phyloP scores from a whole-genome alignment of 2,329 filamentous ascomycete genomes.

The Aspergillus sp. region DNA sequence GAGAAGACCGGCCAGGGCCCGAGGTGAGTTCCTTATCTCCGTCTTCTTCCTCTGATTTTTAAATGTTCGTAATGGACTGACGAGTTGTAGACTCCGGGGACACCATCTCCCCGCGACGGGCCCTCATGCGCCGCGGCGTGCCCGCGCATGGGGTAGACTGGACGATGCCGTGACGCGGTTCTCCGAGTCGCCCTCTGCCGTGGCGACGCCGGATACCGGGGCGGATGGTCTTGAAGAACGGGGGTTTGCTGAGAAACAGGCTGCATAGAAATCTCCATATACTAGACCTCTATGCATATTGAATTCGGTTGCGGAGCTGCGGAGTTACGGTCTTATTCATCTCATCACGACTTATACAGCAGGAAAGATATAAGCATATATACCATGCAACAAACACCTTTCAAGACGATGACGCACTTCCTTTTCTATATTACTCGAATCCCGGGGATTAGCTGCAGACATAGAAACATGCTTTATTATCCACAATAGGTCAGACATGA shows the following conservation, averaged over 20 bases:
- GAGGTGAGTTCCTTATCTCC: slow-evolving; percentile 43
- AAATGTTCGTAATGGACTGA: background rate
- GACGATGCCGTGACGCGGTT: slow-evolving; percentile 48
- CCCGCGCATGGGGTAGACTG: slow-evolving; percentile 63
- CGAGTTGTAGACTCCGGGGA: slow-evolving; percentile 58
- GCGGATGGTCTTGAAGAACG: slow-evolving; percentile 53
- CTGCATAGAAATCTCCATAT: background rate
- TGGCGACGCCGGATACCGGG: slow-evolving; percentile 50
- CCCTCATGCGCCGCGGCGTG: slow-evolving; percentile 61
- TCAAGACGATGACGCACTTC: no score
- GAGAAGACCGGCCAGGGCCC: slow-evolving; percentile 74
- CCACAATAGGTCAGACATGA: no score
- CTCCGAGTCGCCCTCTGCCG: slow-evolving; percentile 49
- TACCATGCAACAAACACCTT: no score
- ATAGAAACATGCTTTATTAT: no score
- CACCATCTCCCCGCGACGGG: slow-evolving; percentile 76
- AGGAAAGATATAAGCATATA: no score
- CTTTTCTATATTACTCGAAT: no score
- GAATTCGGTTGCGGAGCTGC: background rate
- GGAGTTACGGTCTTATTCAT: background rate
- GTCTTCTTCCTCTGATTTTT: background rate
- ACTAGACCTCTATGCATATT: background rate
- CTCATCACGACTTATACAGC: no score
- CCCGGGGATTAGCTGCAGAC: no score
- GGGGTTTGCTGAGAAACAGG: slow-evolving; percentile 52